Evolutionary conservation across 441 rosid species (phyloP), one percentile per base, ranked within the genome.

Genomic region (Adansonia grandidieri): DNA sequence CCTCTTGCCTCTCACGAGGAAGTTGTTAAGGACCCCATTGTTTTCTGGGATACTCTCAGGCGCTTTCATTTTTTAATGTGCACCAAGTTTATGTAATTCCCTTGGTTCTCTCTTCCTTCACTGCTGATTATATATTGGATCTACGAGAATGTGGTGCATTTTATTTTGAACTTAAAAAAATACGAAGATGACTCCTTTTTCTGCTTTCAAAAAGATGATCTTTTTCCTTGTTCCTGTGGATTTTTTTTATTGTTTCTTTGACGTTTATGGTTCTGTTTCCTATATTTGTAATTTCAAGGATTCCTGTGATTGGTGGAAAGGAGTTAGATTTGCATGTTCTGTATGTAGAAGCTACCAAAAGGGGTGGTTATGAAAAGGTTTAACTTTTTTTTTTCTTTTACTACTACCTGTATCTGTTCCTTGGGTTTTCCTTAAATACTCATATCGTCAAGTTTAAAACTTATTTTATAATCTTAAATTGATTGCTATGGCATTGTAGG

Each of bases 291-390:
- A 51, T 3, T 78, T 40, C 0, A 85, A 96, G 99, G 99, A 87
- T 96, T 83, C 99, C 99, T 84, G 99, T 93, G 91, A 96, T 96
- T 80, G 99, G 99, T 68, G 96, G 99, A 63, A 94, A 87, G 80
- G 99, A 96, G 86, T 89, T 96, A 17, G 97, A 96, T 85, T 90
- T 96, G 92, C 95, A 96, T 84, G 87, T 92, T 76, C 86, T 93
- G n/a, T 96, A 93, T 84, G 93, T 86, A 56, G 99, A 96, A 80
- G 94, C 90, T 63, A 93, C 99, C 64, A 85, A 78, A 79, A 90
- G 94, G 53, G 99, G 97, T 78, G 99, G 99, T 45, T 96, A 88
- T 80, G 98, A 93, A 60, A 96, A 92, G 97, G 99, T 93, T 3
- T 37, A 24, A 7, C 51, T 24, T 60, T 74, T 57, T 57, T 32